Base-by-base conservation (phyloP, 2,329 filamentous ascomycete genomes). In the Pezicula radicicola region DNA sequence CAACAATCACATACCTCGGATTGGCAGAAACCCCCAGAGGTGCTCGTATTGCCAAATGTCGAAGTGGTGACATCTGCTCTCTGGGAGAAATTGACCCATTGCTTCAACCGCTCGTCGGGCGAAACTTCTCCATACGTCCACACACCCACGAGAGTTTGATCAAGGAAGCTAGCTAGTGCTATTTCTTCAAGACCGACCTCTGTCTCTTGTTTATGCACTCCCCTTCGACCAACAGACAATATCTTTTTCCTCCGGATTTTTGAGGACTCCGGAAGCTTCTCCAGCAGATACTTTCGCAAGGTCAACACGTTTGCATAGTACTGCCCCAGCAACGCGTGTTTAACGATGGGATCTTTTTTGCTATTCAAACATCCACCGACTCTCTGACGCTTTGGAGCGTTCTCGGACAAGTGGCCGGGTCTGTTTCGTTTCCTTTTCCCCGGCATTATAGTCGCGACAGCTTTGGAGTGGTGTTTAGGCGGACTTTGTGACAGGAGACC, bases 271-370 rank as follows among this genome's bases (percentile, higher is more conserved):
- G 89, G 87, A 10, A 95, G 77, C 54, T 76, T 80, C 18, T 74
- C 73, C 45, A 92, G 72, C 37, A 92, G 72, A 71, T 90, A 89
- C 52, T 87, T 76, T 61, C 90, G 84, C 52, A 96, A 73, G 0
- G 84, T 84, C 50, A 82, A 68, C 12, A 91, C 78, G 44, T 77
- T 70, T 7, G 77, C 70, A 69, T 91, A 96, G 70, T 86, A 88
- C 55, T 80, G 78, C 43, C 76, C 76, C 51, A 96, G 75, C 33
- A 94, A 78, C 49, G 83, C 81, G 64, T 90, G 85, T 52, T 71
- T 68, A 49, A 73, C 62, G 6, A 63, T 45, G 8, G 56, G 43
- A 35, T 58, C 58, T 44, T 56, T 57, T 7, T 16, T 40, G 15
- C 33, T 25, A 25, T 47, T 55, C 12, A 30, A 39, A 28, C 48